These are phyloP conservation scores for Metarhizium album DNA, from an alignment of 2,329 filamentous ascomycete species.

Conservation along the genomic window DNA sequence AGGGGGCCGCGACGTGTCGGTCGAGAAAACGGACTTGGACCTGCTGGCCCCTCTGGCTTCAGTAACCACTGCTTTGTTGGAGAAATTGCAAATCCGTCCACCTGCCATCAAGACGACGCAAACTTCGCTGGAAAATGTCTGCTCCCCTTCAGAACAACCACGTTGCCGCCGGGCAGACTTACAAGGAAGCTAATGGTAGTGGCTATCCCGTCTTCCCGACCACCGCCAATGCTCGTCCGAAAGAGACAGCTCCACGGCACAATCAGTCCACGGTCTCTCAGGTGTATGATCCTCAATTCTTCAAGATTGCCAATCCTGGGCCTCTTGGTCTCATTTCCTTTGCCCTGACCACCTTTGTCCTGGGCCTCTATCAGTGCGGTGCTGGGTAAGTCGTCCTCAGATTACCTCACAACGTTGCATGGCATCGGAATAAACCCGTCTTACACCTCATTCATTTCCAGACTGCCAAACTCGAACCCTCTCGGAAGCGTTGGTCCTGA, in stretches of 20 bases:
- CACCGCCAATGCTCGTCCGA: not conserved
- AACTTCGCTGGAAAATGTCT: not conserved
- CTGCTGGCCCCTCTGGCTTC: not conserved
- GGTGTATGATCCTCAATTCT: slow-evolving; percentile 21
- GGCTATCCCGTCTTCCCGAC: not conserved
- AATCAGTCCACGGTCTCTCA: slow-evolving; percentile 26
- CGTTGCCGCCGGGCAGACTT: slow-evolving; percentile 1
- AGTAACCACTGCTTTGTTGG: not conserved
- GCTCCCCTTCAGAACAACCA: not conserved
- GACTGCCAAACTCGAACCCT: slow-evolving; percentile 23
- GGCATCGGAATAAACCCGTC: not conserved
- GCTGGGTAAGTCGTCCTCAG: slow-evolving; percentile 38
- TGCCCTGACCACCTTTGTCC: slow-evolving; percentile 53
- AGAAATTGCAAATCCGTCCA: not conserved
- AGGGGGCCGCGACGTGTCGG: not conserved
- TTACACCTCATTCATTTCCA: slow-evolving; percentile 5
- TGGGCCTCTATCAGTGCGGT: slow-evolving; percentile 36
- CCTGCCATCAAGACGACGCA: not conserved
- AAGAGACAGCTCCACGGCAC: slow-evolving; percentile 9
- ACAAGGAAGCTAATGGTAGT: slow-evolving; percentile 4
- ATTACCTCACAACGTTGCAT: not conserved
- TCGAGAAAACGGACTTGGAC: not conserved
- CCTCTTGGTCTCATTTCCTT: slow-evolving; percentile 52
- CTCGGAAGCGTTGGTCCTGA: slow-evolving; percentile 22
- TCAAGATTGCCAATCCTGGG: slow-evolving; percentile 47